A percentile compares a stretch with the other conserved stretches of the same genome.
These are phyloP conservation scores for Pseudonitzschia multiseries DNA, from an alignment of 108 stramenopile genomes.

Conservation along the genomic window DNA sequence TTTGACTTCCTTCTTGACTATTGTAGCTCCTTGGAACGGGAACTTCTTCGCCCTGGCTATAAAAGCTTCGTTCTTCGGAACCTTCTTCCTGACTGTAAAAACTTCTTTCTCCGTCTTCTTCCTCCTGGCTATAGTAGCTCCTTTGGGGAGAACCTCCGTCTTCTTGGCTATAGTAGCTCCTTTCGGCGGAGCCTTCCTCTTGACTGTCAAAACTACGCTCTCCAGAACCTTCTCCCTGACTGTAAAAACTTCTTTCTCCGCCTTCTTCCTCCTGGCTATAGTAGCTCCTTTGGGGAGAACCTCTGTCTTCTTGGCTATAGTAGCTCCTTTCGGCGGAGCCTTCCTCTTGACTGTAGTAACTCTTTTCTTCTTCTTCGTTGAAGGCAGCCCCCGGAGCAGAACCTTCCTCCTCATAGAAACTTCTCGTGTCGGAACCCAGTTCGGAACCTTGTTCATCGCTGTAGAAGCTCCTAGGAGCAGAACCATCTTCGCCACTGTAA, in stretches of 20 bases:
- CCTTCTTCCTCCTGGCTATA: not conserved
- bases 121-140: not conserved
- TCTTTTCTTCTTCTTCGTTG: not conserved
- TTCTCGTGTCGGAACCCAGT: not conserved
- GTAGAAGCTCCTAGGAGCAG: conserved; percentile 8
- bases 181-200: not conserved
- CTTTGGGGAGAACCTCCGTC: not conserved
- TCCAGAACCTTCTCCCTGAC: not conserved
- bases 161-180: not conserved
- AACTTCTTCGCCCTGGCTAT: not conserved
- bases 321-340: not conserved
- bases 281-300: not conserved
- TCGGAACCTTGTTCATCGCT: not conserved
- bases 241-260: not conserved
- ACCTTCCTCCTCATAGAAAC: not conserved
- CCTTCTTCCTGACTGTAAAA: not conserved
- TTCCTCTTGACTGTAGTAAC: not conserved
- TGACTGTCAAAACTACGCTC: not conserved
- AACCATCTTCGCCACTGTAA: conserved; percentile 14
- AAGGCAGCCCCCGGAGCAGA: not conserved
- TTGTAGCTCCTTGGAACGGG: not conserved
- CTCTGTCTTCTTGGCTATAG: not conserved
- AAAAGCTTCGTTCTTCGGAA: not conserved
- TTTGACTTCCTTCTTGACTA: conserved; percentile 17
- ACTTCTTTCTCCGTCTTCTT: not conserved